Evolutionary conservation across 495 filamentous ascomycete species (phyloP), one percentile per base, ranked within the genome.

Genomic region (Tetracladium marchalianum): DNA sequence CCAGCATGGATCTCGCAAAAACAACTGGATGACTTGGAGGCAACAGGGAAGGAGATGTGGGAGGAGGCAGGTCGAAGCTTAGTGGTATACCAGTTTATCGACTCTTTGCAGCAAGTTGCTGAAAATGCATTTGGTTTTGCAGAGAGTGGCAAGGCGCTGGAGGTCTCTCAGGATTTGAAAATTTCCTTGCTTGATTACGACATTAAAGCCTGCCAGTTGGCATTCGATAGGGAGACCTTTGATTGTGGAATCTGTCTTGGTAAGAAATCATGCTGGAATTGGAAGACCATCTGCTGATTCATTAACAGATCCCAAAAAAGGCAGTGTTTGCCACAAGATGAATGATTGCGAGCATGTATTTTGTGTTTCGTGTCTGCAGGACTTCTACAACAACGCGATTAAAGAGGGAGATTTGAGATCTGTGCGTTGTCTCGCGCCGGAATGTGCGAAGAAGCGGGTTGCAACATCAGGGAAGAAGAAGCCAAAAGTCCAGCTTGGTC

Each of bases 361-460:
- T 56, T 98, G 92, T 60, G 65, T 82, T 32, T 51, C 71, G 3
- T 98, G 92, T 54, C 66, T 98, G 15, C 82, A 86, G 52, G 86
- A 89, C 53, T 96, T 87, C 52, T 98, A 92, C 68, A 88, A 83
- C 53, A 79, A 72, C 39, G 85, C 84, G 54, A 96, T 98, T 56
- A 74, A 72, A 0, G 85, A 95, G 60, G 92, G 92, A 2, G 80
- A 93, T 53, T 69, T 98, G 3, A 70, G 76, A 24, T 70, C 72
- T 22, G 80, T 98, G 39, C 80, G 76, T 50, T 98, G 92, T 55
- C 68, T 89, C 11, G 70, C 78, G 2, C 83, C 86, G 4, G 75
- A 76, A 39, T 97, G 90, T 56, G 80, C 81, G 31, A 84, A 79
- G 54, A 73, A 80, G 18, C 68, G 71, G 22, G 51, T 62, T 50